phyloP scores from a whole-genome alignment of 2,329 filamentous ascomycete genomes.

The Colletotrichum sp. region DNA sequence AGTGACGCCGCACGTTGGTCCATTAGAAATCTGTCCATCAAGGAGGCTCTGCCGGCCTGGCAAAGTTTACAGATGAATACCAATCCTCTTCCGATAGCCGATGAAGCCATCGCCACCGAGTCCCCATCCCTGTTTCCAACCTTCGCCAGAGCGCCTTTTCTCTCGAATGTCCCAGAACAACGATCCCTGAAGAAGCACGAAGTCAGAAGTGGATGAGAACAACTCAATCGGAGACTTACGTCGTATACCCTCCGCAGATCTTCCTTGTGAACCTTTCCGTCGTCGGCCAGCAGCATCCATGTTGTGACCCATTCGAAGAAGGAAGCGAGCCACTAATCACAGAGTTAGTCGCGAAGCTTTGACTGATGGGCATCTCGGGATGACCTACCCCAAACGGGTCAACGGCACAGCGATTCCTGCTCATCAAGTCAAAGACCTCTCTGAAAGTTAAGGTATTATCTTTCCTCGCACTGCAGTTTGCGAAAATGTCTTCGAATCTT shows the following conservation, averaged over 20 bases:
- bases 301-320: slow-evolving; percentile 46
- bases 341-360: background rate
- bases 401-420: slow-evolving; percentile 38
- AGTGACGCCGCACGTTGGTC: background rate
- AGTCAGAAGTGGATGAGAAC: no score
- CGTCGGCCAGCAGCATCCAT: slow-evolving; percentile 56
- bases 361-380: accelerated
- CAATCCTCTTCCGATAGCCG: background rate
- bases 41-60: background rate
- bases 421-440: slow-evolving; percentile 37
- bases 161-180: slow-evolving; percentile 23
- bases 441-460: slow-evolving; percentile 37
- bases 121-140: slow-evolving; percentile 9
- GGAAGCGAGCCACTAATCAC: slow-evolving; percentile 18
- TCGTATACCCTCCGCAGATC: slow-evolving; percentile 58
- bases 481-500: slow-evolving; percentile 51
- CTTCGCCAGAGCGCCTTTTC: background rate
- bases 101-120: background rate
- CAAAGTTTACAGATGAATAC: background rate
- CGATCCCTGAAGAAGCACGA: background rate
- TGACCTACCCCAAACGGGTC: slow-evolving; percentile 46
- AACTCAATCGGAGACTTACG: slow-evolving; percentile 29
- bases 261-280: slow-evolving; percentile 60
- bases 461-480: slow-evolving; percentile 41
- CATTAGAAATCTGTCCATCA: background rate